These are phyloP conservation scores for Clitopilus passeckerianus DNA, from an alignment of 768 basidiomycete genomes.

Conservation along the genomic window DNA sequence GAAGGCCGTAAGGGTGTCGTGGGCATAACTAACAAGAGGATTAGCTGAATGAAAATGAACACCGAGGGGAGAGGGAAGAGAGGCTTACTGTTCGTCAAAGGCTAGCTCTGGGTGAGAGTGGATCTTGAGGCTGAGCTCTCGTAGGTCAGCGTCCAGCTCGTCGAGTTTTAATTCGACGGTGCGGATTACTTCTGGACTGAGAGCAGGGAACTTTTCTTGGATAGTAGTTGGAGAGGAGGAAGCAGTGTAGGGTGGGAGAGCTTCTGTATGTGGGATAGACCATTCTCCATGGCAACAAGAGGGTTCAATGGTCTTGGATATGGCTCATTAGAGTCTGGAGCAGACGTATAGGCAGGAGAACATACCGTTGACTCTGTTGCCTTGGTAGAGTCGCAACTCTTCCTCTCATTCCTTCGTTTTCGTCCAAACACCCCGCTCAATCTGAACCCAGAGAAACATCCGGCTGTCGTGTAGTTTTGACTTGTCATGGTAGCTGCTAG, in stretches of 20 bases:
- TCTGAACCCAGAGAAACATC: not conserved
- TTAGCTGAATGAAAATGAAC: conserved; percentile 4
- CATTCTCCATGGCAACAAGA: not conserved
- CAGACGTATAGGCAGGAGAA: not conserved
- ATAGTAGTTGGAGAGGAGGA: not conserved
- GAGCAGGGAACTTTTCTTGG: conserved; percentile 8
- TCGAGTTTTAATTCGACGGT: conserved; percentile 54
- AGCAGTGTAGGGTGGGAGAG: conserved; percentile 37
- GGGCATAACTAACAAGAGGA: conserved; percentile 51
- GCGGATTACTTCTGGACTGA: conserved; percentile 32
- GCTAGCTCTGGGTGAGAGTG: conserved; percentile 73
- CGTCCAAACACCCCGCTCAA: not conserved
- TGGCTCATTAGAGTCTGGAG: not conserved
- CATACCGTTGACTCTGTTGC: not conserved
- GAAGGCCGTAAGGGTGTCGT: conserved; percentile 62
- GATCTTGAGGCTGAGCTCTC: conserved; percentile 64
- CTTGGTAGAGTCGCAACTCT: too few relatives aligned
- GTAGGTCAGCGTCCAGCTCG: conserved; percentile 44
- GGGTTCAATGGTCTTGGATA: not conserved
- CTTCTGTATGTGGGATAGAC: conserved; percentile 2
- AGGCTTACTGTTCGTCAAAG: conserved; percentile 57
- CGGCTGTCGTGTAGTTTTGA: not conserved
- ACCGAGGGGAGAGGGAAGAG: conserved; percentile 2
- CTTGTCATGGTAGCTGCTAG: not conserved
- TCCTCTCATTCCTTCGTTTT: not conserved